phyloP scores from a whole-genome alignment of 1,139 yeast genomes.

The Taiozyma sp. region DNA sequence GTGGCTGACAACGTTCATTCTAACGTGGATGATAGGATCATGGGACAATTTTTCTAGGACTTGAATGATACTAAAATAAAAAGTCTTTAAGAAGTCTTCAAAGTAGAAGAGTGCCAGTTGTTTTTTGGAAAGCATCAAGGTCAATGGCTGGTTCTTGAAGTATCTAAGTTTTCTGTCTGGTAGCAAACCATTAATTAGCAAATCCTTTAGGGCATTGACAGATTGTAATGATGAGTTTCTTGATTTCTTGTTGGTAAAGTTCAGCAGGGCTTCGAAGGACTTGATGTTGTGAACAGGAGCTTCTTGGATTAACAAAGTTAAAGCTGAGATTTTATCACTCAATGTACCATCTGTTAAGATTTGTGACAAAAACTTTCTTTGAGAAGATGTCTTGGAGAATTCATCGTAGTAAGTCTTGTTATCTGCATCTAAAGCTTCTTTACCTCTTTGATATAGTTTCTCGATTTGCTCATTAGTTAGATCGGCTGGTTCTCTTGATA shows the following conservation, averaged over 20 bases:
- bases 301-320: slow-evolving; percentile 88
- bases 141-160: slow-evolving; percentile 74
- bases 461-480: slow-evolving; percentile 48
- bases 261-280: slow-evolving; percentile 71
- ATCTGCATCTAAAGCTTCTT: slow-evolving; percentile 60
- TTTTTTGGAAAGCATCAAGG: slow-evolving; percentile 40
- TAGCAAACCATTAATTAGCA: slow-evolving; percentile 70
- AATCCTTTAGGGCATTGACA: slow-evolving; percentile 84
- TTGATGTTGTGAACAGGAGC: slow-evolving; percentile 88
- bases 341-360: slow-evolving; percentile 90
- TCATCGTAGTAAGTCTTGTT: slow-evolving; percentile 70
- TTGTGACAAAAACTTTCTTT: slow-evolving; percentile 84
- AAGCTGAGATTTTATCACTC: slow-evolving; percentile 91
- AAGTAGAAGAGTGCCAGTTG: slow-evolving; percentile 74
- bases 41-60: slow-evolving; percentile 54
- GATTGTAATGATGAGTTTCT: slow-evolving; percentile 93
- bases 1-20: slow-evolving; percentile 70
- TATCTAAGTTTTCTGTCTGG: slow-evolving; percentile 79
- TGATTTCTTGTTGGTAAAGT: slow-evolving; percentile 84
- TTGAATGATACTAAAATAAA: slow-evolving; percentile 75
- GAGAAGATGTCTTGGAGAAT: slow-evolving; percentile 75
- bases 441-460: slow-evolving; percentile 60
- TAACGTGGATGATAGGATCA: slow-evolving; percentile 89
- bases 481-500: slow-evolving; percentile 34
- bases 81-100: slow-evolving; percentile 81